Base-by-base conservation (phyloP, 2,329 filamentous ascomycete genomes). In the Aspergillus fijiensis region DNA sequence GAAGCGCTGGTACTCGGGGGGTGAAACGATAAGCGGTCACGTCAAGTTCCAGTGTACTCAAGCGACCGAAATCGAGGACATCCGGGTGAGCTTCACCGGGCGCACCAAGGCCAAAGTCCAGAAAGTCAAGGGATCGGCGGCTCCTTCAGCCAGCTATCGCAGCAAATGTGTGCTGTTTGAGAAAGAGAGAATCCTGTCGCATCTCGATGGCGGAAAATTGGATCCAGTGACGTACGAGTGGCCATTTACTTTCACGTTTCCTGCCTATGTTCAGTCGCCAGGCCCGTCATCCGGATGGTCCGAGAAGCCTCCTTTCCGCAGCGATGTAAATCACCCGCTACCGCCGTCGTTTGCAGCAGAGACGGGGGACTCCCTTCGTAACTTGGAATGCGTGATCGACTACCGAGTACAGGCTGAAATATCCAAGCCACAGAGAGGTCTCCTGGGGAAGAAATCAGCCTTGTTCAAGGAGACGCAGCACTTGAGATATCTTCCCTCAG, bases 91-190 rank as follows among this genome's bases (percentile, higher is more conserved):
- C 3, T 65, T 66, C 29, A 57, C 52, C 3, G 63, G 63, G 4
- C 49, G 59, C 47, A 56, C 57, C 19, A 66, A 66, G 31, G 58
- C 60, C n/a, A 63, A 57, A 14, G 25, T 66, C 4, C 59, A 60
- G 39, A 65, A 66, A 25, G 56, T 63, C n/a, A 66, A 65, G 23
- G 59, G 60, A 12, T 25, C 60, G 5, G 63, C 51, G 0, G 60
- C 60, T 4, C 60, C 59, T 1, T 45, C 62, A 10, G 57, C 57
- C 14, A 63, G 39, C 19, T 66, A 65, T 51, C 61, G 53, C 4
- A 64, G 64, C 55, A 58, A 63, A 56, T 63, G 62, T 27, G 27
- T 63, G 3, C 54, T 66, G 2, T 66, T 66, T 31, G 57, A 63
- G 19, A 61, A 62, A 48, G 60, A 62, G 23, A 58, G 35, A 4